Evolutionary conservation across 345 rosid genomes (phyloP).

Genomic region (Ailanthus altissimus): DNA sequence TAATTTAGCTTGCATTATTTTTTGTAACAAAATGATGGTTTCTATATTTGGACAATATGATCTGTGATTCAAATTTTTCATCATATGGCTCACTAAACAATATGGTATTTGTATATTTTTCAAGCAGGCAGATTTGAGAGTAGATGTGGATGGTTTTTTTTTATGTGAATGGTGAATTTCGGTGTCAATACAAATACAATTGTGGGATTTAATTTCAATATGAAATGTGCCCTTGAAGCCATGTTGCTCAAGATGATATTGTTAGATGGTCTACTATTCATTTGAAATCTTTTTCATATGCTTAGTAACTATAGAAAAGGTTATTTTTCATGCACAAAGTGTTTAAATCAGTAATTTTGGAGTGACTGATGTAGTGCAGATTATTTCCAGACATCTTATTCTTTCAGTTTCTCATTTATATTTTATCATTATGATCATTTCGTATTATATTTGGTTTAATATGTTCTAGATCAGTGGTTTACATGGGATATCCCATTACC

Average conservation of each 20-base stretch:
- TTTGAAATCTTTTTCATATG: not conserved
- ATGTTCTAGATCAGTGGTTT: conserved; percentile 11
- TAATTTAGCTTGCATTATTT: not conserved
- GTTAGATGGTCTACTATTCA: not conserved
- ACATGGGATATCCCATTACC: not conserved
- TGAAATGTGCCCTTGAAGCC: not conserved
- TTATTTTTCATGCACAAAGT: not conserved
- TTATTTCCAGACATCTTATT: not conserved
- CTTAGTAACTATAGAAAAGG: not conserved
- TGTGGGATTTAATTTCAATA: not conserved
- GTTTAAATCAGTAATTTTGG: too few relatives aligned
- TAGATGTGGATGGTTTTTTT: not conserved
- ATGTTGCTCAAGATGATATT: not conserved
- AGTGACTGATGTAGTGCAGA: not conserved
- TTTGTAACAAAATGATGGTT: not conserved
- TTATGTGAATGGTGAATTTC: not conserved
- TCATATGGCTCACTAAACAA: too few relatives aligned
- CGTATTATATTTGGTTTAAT: not conserved
- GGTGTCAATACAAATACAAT: not conserved
- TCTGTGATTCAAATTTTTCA: not conserved
- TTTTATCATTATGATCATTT: conserved; percentile 15
- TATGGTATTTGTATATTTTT: not conserved
- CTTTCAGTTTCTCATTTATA: not conserved
- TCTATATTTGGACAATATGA: not conserved
- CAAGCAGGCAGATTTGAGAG: not conserved